Evolutionary conservation across 345 rosid genomes (phyloP).

Genomic region (Chamaenerion angustifolium): DNA sequence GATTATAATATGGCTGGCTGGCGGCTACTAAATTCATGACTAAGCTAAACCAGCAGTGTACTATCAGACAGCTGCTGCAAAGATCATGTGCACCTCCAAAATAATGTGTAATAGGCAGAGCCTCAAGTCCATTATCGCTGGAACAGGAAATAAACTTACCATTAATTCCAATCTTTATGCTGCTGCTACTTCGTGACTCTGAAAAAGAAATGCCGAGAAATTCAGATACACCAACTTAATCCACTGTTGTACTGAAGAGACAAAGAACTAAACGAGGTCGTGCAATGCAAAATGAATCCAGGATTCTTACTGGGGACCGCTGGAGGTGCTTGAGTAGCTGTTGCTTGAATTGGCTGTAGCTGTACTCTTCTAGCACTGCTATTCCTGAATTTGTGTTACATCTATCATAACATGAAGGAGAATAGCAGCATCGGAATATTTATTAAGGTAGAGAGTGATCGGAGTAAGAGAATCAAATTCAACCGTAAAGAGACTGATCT

Average conservation of each 20-base stretch:
- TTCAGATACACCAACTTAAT: background rate
- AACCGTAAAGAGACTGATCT: conserved; percentile 47
- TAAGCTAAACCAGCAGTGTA: too few species aligned
- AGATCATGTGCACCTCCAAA: too few species aligned
- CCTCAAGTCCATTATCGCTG: background rate
- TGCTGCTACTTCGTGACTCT: conserved; percentile 45
- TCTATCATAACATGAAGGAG: background rate
- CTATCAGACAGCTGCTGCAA: too few species aligned
- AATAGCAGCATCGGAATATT: background rate
- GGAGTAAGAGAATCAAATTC: conserved; percentile 13
- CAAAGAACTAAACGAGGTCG: background rate
- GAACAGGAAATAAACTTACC: conserved; percentile 31
- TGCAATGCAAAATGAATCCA: background rate
- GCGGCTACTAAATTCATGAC: too few species aligned
- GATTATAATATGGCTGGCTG: too few species aligned
- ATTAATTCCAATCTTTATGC: conserved; percentile 79
- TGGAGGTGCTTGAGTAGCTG: conserved; percentile 64
- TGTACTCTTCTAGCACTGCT: conserved; percentile 29
- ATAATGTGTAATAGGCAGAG: too few species aligned
- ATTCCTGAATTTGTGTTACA: conserved; percentile 16
- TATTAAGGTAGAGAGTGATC: too few species aligned
- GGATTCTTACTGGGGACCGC: conserved; percentile 40
- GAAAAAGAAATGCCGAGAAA: conserved; percentile 9
- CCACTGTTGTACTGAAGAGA: background rate
- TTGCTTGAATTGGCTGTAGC: conserved; percentile 60